Base-by-base conservation (phyloP, 169 alveolate species). In the Neospora caninum region DNA sequence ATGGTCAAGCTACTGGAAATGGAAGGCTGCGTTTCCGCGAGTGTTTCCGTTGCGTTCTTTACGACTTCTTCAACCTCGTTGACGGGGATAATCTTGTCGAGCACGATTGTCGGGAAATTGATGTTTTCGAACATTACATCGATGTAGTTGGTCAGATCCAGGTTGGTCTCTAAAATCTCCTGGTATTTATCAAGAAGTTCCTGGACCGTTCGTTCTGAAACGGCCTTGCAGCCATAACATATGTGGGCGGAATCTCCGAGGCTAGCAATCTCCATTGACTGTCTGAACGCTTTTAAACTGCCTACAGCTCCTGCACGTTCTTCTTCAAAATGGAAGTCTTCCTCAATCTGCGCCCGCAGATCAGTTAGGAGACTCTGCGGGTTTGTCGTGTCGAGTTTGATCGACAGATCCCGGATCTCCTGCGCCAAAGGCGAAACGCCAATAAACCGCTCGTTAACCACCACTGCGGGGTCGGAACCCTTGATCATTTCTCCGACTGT, bases 61-160 rank as follows among this genome's bases (percentile, higher is more conserved):
- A 82, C 38, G 49, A 82, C 70, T 18, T n/a, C 38, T 22, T 82
- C 89, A 13, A 82, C 38, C 67, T 82, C 89, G 69, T 41, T 42
- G 39, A 82, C 89, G 2, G 89, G 89, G 36, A 82, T 82, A 39
- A 82, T 42, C 16, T 82, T 20, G 89, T 82, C 89, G 49, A 82
- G 67, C 25, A 82, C 89, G 67, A 82, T 42, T 22, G 89, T 41
- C 69, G 89, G 89, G 67, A 82, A 82, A 10, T 42, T 82, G 89
- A 82, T 20, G 13, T 82, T 25, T 25, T 39, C 36, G 27, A 82
- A 82, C 54, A 82, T 39, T 42, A 41, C 38, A 39, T 41, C 67
- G 67, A 82, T 42, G 49, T 10, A 20, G 10, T 27, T 9, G 41
- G 69, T 31, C 54, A 82, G 7, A 45, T 82, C 89, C 42, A 82